Evolutionary conservation across 768 basidiomycete genomes (phyloP), one percentile per base, ranked within the genome.

Genomic region (Serendipita sp.): DNA sequence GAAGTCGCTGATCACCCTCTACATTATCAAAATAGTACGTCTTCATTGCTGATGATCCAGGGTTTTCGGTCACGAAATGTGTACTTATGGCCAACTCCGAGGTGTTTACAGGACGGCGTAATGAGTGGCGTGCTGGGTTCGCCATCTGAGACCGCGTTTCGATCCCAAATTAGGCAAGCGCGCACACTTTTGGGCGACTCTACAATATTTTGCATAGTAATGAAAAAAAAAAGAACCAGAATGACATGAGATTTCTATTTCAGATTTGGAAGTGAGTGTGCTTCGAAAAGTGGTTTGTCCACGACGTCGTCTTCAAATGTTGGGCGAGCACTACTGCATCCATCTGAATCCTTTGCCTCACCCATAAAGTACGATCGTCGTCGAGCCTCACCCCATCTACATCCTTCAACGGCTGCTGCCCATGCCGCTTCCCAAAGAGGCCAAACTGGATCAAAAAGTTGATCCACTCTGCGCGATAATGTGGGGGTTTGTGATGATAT

Each of bases 1-100:
- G 80, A 3, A 87, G 80, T 38, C 88, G 82, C 70, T 92, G 91
- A 73, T 95, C 90, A 30, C 85, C 87, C 0, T 83, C 79, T 31
- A 80, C n/a, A 68, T 86, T 79, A 72, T 88, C 84, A 70, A 78
- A 84, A 75, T 84, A 86, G 76, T 85, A 87, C 11, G 83, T 84
- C 44, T 82, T 83, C 88, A 89, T 89, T 3, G 60, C n/a, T 48
- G 38, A n/a, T n/a, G n/a, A n/a, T n/a, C n/a, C n/a, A n/a, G n/a
- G n/a, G n/a, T n/a, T n/a, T n/a, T n/a, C n/a, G n/a, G n/a, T n/a
- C n/a, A n/a, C n/a, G n/a, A n/a, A n/a, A n/a, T n/a, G n/a, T n/a
- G n/a, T n/a, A 38, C 7, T 38, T 38, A 14, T 38, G 38, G 38
- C 38, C 14, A 38, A 14, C 38, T 38, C 38, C 38, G 14, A 38